Evolutionary conservation across 495 filamentous ascomycete genomes (phyloP), one percentile per base, ranked within the genome.

Genomic region (Lophium mytilinum): DNA sequence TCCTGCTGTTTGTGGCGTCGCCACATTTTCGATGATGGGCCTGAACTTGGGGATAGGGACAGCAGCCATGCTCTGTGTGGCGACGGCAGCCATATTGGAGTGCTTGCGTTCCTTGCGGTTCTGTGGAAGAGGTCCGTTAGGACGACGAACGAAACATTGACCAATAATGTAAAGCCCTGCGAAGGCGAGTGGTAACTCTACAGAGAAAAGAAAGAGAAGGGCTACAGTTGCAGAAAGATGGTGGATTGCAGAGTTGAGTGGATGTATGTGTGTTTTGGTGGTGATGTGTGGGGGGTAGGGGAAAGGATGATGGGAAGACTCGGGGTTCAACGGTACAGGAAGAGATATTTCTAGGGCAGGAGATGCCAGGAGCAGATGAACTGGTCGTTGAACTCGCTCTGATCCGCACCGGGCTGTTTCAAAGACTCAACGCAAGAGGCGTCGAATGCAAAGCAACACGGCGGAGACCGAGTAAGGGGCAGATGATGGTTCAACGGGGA

Each of bases 21-120:
- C 40, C 18, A 49, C 45, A 30, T 56, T 24, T 45, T 68, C 59
- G 37, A 70, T 66, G 35, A 66, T 68, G 9, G 68, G 68, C 56
- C 21, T 60, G 50, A 65, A 68, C 19, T 12, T 43, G 7, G 59
- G 61, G 42, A 49, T 53, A 35, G 61, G 58, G 17, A 58, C 34
- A 39, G 57, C 57, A 36, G 54, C 33, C 19, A 37, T 18, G 35
- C 36, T 49, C 18, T 57, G 57, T 19, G 54, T 61, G 17, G 60
- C 61, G 45, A 61, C 50, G 1, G 60, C 53, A 17, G 56, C 57
- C 60, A 62, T 66, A 3, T 30, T 30, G 24, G 2, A 30, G 6
- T 6, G 2, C 24, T 30, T 11, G 54, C 33, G 55, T 56, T 52
- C 37, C 49, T 18, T 33, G 50, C 10, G 21, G 49, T 17, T 37